These are phyloP conservation scores for Cladosporium velox DNA, from an alignment of 2,329 filamentous ascomycete genomes.

Conservation along the genomic window DNA sequence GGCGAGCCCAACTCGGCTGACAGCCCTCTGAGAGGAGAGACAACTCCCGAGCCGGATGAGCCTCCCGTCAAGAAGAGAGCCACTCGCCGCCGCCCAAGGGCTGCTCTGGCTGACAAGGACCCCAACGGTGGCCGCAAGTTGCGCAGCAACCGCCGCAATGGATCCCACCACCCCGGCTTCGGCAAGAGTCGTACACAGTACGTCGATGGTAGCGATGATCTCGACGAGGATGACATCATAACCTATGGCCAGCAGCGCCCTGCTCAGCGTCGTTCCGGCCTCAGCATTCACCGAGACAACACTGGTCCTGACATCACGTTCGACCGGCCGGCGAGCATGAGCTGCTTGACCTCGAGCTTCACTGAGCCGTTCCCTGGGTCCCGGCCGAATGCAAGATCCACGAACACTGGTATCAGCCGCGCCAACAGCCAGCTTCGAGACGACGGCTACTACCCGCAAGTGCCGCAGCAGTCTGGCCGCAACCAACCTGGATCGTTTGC, in stretches of 20 bases:
- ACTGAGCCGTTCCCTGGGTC: constrained; percentile 1
- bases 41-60: constrained; percentile 33
- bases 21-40: constrained; percentile 37
- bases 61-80: constrained; percentile 23
- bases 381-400: not conserved
- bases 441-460: constrained; percentile 11
- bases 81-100: constrained; percentile 16
- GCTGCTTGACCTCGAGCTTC: constrained; percentile 25
- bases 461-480: not conserved
- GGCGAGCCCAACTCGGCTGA: constrained; percentile 42
- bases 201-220: constrained; percentile 32
- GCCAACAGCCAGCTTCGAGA: constrained; percentile 2
- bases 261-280: constrained; percentile 39
- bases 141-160: constrained; percentile 14
- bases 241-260: constrained; percentile 35
- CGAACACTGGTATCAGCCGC: not conserved
- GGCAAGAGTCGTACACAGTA: constrained; percentile 31
- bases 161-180: constrained; percentile 22
- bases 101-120: constrained; percentile 32
- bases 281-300: constrained; percentile 47
- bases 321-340: constrained; percentile 28
- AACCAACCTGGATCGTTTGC: not conserved
- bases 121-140: constrained; percentile 26
- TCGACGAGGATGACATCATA: constrained; percentile 36
- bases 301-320: constrained; percentile 39